Evolutionary conservation across 2,329 filamentous ascomycete species (phyloP).

Genomic region (Fusarium protoensiforme): DNA sequence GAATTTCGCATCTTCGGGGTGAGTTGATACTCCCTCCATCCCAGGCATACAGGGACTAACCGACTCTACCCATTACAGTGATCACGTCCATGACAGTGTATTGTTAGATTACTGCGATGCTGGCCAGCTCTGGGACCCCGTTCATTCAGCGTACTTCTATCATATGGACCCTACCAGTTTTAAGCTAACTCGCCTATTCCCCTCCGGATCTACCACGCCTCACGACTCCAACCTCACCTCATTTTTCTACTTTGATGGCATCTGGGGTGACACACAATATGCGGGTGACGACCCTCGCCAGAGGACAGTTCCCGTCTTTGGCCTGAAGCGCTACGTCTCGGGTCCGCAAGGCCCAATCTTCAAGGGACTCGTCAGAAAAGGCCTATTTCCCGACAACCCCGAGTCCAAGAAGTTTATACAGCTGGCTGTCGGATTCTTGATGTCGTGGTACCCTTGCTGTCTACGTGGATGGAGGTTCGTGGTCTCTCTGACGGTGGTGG

Average conservation of each 20-base stretch:
- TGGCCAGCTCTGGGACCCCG: constrained; percentile 45
- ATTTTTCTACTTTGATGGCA: not conserved
- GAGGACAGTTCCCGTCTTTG: not conserved
- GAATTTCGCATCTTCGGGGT: not conserved
- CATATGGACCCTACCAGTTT: constrained; percentile 28
- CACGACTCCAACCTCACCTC: not conserved
- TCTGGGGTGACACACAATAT: not conserved
- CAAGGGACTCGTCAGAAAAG: not conserved
- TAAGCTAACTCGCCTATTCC: constrained; percentile 39
- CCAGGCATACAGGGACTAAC: not conserved
- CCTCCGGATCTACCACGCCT: not conserved
- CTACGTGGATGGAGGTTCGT: constrained; percentile 44
- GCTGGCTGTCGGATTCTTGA: constrained; percentile 32
- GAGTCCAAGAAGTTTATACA: constrained; percentile 35
- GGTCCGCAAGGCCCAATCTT: not conserved
- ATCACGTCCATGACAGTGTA: constrained; percentile 42
- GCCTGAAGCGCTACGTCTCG: not conserved
- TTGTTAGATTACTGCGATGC: constrained; percentile 46
- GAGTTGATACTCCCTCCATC: not conserved
- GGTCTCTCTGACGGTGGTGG: constrained; percentile 20
- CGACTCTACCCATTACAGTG: not conserved
- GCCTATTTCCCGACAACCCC: constrained; percentile 30
- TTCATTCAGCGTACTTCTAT: constrained; percentile 19
- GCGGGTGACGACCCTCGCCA: not conserved
- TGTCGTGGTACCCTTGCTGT: constrained; percentile 45